These are phyloP conservation scores for Conticribra guillardii DNA, from an alignment of 108 stramenopile species.

Conservation along the genomic window DNA sequence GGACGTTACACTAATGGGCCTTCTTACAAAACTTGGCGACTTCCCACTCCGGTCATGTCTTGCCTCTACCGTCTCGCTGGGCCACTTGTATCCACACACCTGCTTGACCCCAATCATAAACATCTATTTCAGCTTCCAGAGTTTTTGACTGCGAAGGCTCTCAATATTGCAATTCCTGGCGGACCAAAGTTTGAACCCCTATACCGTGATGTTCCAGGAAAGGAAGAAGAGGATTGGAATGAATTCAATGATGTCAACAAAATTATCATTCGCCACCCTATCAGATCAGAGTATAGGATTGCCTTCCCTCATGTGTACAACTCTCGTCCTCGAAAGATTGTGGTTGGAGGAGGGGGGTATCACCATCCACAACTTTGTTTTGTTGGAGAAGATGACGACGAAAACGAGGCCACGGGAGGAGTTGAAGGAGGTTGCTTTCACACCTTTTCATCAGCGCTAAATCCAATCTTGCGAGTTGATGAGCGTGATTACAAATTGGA, in stretches of 20 bases:
- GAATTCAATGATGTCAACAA: conserved; percentile 99
- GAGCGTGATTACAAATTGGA: conserved; percentile 39
- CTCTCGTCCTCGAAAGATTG: conserved; percentile 93
- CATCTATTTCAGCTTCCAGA: conserved; percentile 95
- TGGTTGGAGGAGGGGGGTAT: conserved; percentile 78
- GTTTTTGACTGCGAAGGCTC: conserved; percentile 98
- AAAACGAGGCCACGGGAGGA: conserved; percentile 53
- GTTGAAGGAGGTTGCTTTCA: conserved; percentile 58
- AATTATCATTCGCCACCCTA: conserved; percentile 96
- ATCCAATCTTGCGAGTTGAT: conserved; percentile 93
- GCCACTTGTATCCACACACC: conserved; percentile 86
- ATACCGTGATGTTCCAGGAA: conserved; percentile 92
- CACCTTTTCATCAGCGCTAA: conserved; percentile 74
- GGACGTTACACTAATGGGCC: conserved; percentile 90
- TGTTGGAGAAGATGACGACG: conserved; percentile 84
- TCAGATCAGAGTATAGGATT: conserved; percentile 98
- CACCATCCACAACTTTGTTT: conserved; percentile 93
- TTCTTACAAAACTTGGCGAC: conserved; percentile 92
- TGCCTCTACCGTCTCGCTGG: conserved; percentile 94
- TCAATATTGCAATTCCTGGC: conserved; percentile 99
- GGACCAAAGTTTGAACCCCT: conserved; percentile 99
- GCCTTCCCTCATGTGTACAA: conserved; percentile 99
- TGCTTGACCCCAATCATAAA: conserved; percentile 88
- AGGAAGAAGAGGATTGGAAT: conserved; percentile 99
- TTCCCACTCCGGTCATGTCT: conserved; percentile 94